Evolutionary conservation across 352 stramenopile genomes (phyloP).

Genomic region (Globisporangium middletonii): DNA sequence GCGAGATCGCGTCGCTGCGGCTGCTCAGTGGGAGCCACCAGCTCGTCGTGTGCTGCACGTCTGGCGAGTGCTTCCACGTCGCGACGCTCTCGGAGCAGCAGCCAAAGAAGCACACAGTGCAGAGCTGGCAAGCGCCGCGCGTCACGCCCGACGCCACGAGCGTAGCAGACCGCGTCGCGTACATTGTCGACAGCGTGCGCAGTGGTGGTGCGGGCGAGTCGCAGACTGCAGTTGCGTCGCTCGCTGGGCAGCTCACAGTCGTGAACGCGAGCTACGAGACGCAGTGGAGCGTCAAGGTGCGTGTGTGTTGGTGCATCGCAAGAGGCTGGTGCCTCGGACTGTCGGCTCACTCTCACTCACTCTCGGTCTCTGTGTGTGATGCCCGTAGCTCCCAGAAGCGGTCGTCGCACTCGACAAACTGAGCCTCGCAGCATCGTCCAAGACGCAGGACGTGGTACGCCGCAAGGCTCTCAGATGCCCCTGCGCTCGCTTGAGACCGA

Average conservation of each 20-base stretch:
- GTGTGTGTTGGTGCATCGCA: slow-evolving; percentile 1
- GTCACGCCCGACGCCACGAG: background rate
- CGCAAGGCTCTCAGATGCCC: background rate
- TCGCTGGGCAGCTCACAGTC: slow-evolving; percentile 31
- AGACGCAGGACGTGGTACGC: slow-evolving; percentile 5
- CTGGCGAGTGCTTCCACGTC: slow-evolving; percentile 45
- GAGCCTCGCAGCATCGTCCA: background rate
- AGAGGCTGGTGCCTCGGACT: background rate
- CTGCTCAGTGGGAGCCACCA: slow-evolving; percentile 16
- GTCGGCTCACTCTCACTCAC: too few species aligned
- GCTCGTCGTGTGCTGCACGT: slow-evolving; percentile 45
- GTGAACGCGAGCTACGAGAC: slow-evolving; percentile 28
- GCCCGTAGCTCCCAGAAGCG: slow-evolving; percentile 38
- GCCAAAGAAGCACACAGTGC: slow-evolving; percentile 19
- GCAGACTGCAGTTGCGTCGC: slow-evolving; percentile 31
- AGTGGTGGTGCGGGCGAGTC: slow-evolving; percentile 4
- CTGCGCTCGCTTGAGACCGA: background rate
- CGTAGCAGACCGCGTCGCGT: slow-evolving; percentile 26
- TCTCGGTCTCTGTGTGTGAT: background rate
- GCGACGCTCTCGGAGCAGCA: slow-evolving; percentile 10
- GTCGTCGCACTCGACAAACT: slow-evolving; percentile 48
- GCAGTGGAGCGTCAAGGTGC: slow-evolving; percentile 45
- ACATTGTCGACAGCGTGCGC: slow-evolving; percentile 38
- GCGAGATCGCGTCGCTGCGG: slow-evolving; percentile 55
- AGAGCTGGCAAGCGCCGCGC: slow-evolving; percentile 26